Percentiles rank a stretch among this genome's conserved stretches.
These are phyloP conservation scores for Peronospora destructor DNA, from an alignment of 352 stramenopile genomes.

Conservation along the genomic window DNA sequence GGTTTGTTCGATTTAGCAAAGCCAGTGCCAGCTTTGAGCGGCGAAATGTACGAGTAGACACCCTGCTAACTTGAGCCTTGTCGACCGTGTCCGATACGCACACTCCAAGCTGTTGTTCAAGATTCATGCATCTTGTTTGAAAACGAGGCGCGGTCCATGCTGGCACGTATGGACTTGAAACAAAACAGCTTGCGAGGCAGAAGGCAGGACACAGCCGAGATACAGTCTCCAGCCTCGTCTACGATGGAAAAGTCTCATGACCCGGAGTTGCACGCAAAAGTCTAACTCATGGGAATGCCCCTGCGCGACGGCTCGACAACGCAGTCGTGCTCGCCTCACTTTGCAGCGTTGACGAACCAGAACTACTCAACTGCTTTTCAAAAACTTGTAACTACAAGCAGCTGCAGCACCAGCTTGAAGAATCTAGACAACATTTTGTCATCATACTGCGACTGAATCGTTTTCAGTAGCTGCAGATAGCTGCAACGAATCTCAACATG, in stretches of 20 bases:
- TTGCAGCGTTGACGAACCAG: constrained; percentile 18
- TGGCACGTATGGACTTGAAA: constrained; percentile 14
- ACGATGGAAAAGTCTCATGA: constrained; percentile 20
- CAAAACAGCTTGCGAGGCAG: constrained; percentile 29
- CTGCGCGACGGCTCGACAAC: constrained; percentile 27
- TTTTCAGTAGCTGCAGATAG: neutral
- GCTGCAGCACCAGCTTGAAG: constrained; percentile 1
- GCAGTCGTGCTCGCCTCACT: constrained; percentile 23
- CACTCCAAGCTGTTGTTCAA: constrained; percentile 8
- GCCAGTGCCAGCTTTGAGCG: constrained; percentile 3
- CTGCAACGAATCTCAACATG: constrained; percentile 19
- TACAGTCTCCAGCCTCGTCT: constrained; percentile 30
- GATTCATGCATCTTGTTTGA: constrained; percentile 15
- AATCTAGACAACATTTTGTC: neutral
- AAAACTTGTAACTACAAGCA: neutral
- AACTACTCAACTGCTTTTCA: neutral
- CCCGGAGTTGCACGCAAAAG: constrained; percentile 6
- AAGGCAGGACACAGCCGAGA: constrained; percentile 20
- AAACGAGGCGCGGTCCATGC: constrained; percentile 5
- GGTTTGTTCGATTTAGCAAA: constrained; percentile 4
- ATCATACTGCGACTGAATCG: neutral
- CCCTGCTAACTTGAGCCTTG: constrained; percentile 11
- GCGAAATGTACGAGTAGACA: constrained; percentile 27
- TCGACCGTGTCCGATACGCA: neutral
- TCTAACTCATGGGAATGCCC: constrained; percentile 24